Evolutionary conservation across 2,329 filamentous ascomycete species (phyloP), one percentile per base, ranked within the genome.

Genomic region (Ambrosiella xylebori): DNA sequence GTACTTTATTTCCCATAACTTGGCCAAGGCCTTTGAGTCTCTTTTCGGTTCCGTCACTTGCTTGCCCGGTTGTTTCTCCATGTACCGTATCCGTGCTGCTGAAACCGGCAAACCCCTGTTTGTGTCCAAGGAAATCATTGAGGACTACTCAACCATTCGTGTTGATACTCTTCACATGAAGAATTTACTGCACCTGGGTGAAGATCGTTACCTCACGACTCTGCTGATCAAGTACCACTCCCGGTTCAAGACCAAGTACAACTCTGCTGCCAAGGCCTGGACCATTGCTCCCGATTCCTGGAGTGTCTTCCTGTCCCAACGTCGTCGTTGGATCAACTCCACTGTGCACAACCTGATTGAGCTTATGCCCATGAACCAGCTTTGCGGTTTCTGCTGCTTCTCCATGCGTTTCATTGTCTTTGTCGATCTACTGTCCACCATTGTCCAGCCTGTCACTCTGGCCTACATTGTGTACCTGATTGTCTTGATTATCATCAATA

Each of bases 321-420:
- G 93, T 77, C 91, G 93, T 76, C 87, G 93, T 69, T 98, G 93
- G 93, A 98, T 98, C 72, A 98, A 98, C 76, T 96, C 90, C 59
- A 98, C 93, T 0, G 88, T 98, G 56, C 93, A 98, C 77, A 98
- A 98, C 70, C 77, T 98, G 62, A 86, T 94, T 62, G 93, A 98
- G 70, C 84, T 98, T 62, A 91, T 97, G 62, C 90, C 91, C 5
- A 76, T 98, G 70, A 82, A 86, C 61, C 87, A 97, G 69, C 85
- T 98, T 55, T 98, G 93, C 71, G 93, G 93, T 73, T 98, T 98
- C 84, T 98, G 93, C 78, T 98, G 93, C 73, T 98, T 98, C 77
- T 94, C 87, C 71, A 98, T 98, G 93, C 85, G 93, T 66, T 98
- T 98, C 71, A 80, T 98, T 60, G 90, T 98, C 64, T 95, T 98